Conservation (phyloP, 805 yeast genomes). For the Candida sithepensis region DNA sequence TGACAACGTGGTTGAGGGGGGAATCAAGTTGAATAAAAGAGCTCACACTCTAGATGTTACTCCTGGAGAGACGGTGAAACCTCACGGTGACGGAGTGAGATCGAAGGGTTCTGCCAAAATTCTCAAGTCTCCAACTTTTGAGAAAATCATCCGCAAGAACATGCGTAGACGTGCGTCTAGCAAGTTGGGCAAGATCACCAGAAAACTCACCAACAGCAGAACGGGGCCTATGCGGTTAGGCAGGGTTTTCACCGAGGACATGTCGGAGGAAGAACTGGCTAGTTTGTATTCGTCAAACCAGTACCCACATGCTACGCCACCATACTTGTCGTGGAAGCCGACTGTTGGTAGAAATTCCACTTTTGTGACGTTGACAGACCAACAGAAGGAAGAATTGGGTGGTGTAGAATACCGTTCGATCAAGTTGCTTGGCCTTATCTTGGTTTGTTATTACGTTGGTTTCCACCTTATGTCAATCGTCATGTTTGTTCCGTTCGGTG, state of each 20-base stretch:
- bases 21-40: constrained; percentile 36
- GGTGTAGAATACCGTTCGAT: constrained; percentile 95
- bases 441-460: constrained; percentile 69
- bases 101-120: constrained; percentile 8
- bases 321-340: constrained; percentile 86
- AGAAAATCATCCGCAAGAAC: constrained; percentile 34
- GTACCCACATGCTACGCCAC: constrained; percentile 40
- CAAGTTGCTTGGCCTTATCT: constrained; percentile 65
- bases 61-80: constrained; percentile 6
- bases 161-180: constrained; percentile 11
- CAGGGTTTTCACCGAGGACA: constrained; percentile 5
- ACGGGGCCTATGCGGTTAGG: constrained; percentile 8
- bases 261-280: constrained; percentile 30
- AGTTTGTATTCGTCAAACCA: constrained; percentile 21
- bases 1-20: constrained; percentile 18
- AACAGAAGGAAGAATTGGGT: constrained; percentile 90
- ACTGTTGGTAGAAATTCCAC: constrained; percentile 91
- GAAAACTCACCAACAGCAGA: constrained; percentile 21
- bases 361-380: constrained; percentile 74
- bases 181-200: constrained; percentile 20
- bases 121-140: constrained; percentile 47
- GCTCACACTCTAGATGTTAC: constrained; percentile 46
- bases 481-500: constrained; percentile 61
- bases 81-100: constrained; percentile 5
- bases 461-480: constrained; percentile 57